Base-by-base conservation (phyloP, 139 green algal species). In the Chlamydomonas schloesseri region DNA sequence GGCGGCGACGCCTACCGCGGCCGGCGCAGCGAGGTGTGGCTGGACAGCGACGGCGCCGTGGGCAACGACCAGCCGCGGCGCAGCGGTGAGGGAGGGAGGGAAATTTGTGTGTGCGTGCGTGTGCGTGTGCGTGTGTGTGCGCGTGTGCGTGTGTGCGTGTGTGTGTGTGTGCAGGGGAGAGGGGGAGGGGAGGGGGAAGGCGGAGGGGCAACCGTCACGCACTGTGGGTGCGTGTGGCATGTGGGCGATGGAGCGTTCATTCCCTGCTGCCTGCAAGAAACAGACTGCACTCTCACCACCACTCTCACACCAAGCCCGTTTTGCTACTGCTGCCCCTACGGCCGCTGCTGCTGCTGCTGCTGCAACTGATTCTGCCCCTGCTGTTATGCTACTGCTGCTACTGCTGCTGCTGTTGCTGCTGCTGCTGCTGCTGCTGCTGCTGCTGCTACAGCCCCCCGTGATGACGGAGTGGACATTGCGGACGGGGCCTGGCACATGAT, bases 401-500 rank as follows among this genome's bases (percentile, higher is more conserved):
- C n/a, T n/a, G n/a, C n/a, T n/a, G n/a, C n/a, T n/a, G n/a, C n/a
- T n/a, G n/a, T n/a, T n/a, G n/a, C n/a, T n/a, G n/a, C n/a, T n/a
- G n/a, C n/a, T n/a, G n/a, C n/a, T n/a, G n/a, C n/a, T n/a, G n/a
- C n/a, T n/a, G n/a, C n/a, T n/a, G n/a, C n/a, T n/a, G n/a, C n/a
- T n/a, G n/a, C n/a, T n/a, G n/a, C n/a, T n/a, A n/a, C 77, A 83
- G 77, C 62, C 31, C 77, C 77, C 42, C 77, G 62, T 0, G 77
- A 83, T 34, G 74, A 87, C 72, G 77, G 74, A 2, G 77, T 86
- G 14, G 69, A 90, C 57, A 79, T 94, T 23, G 71, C 73, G 67
- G 92, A 94, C 73, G 90, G 88, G 14, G 31, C 76, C 33, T 96
- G 94, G 94, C 93, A 96, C 85, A 95, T 96, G 90, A 26, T 94